phyloP scores from a whole-genome alignment of 2,329 filamentous ascomycete genomes.

The Kalmusia sp. region DNA sequence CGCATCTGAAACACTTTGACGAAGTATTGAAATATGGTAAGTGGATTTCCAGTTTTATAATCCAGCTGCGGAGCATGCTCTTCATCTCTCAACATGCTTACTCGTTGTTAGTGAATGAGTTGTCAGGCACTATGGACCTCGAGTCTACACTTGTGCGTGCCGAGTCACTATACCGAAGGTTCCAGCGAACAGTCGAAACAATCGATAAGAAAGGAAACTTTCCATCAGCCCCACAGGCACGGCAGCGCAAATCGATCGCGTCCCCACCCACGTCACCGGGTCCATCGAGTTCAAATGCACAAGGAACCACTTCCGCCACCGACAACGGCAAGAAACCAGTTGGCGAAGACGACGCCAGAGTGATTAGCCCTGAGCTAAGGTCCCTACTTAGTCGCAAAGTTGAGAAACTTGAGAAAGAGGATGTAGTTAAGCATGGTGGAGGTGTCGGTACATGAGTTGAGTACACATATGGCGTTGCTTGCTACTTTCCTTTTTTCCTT shows the following conservation, averaged over 20 bases:
- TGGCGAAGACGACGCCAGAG: slow-evolving; percentile 50
- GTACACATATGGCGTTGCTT: neutral
- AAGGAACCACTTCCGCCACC: slow-evolving; percentile 35
- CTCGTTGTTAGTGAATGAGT: slow-evolving; percentile 78
- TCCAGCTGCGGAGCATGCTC: neutral
- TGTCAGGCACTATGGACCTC: slow-evolving; percentile 91
- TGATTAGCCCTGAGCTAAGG: slow-evolving; percentile 70
- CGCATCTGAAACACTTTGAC: slow-evolving; percentile 91
- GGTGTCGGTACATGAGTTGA: slow-evolving; percentile 30
- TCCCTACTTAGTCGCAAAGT: slow-evolving; percentile 67
- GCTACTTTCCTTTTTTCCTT: neutral
- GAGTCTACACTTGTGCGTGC: slow-evolving; percentile 85
- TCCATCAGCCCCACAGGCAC: slow-evolving; percentile 61
- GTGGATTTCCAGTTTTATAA: slow-evolving; percentile 38
- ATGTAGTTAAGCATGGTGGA: slow-evolving; percentile 50
- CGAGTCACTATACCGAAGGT: slow-evolving; percentile 85
- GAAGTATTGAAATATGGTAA: slow-evolving; percentile 95
- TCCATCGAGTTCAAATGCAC: slow-evolving; percentile 22
- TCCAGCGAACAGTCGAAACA: slow-evolving; percentile 86
- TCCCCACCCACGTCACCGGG: slow-evolving; percentile 36
- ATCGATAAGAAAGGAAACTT: slow-evolving; percentile 93
- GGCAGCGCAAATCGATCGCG: slow-evolving; percentile 55
- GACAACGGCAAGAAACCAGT: slow-evolving; percentile 45
- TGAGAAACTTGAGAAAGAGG: slow-evolving; percentile 57
- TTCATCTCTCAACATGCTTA: slow-evolving; percentile 13